Conservation (phyloP, 306 rosid species). For the Canavalia ensiformis region DNA sequence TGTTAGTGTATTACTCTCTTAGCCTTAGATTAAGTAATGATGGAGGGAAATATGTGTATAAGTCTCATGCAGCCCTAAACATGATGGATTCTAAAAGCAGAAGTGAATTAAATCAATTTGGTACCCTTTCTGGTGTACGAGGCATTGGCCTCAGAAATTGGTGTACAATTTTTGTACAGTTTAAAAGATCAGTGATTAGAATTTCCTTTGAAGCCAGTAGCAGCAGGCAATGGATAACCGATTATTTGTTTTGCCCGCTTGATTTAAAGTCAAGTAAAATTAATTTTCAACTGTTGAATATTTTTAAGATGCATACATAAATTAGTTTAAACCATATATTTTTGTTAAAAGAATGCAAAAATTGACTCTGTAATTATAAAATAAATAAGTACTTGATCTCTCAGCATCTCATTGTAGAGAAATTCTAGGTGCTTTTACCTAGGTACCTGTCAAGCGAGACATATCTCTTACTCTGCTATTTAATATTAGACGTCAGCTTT, state of each 20-base stretch:
- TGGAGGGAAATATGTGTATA: slow-evolving; percentile 59
- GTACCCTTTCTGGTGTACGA: slow-evolving; percentile 55
- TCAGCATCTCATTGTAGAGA: background rate
- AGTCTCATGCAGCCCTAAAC: slow-evolving; percentile 57
- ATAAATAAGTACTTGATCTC: background rate
- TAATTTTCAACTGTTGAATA: too few species aligned
- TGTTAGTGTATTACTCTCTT: slow-evolving; percentile 28
- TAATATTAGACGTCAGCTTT: background rate
- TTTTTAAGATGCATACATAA: too few species aligned
- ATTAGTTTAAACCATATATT: too few species aligned
- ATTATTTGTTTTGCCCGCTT: too few species aligned
- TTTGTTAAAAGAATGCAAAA: too few species aligned
- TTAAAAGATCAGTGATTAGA: slow-evolving; percentile 42
- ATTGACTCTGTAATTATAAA: too few species aligned
- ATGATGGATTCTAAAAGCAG: slow-evolving; percentile 53
- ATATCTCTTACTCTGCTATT: background rate
- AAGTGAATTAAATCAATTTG: slow-evolving; percentile 50
- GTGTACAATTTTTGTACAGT: slow-evolving; percentile 67
- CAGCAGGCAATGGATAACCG: background rate
- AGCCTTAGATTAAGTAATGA: slow-evolving; percentile 47
- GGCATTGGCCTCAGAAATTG: slow-evolving; percentile 49
- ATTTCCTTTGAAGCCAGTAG: slow-evolving; percentile 24
- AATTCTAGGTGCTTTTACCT: background rate
- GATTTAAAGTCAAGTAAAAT: too few species aligned
- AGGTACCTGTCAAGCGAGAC: background rate